Base-by-base conservation (phyloP, 1,139 yeast genomes). In the Kodamaea ohmeri region DNA sequence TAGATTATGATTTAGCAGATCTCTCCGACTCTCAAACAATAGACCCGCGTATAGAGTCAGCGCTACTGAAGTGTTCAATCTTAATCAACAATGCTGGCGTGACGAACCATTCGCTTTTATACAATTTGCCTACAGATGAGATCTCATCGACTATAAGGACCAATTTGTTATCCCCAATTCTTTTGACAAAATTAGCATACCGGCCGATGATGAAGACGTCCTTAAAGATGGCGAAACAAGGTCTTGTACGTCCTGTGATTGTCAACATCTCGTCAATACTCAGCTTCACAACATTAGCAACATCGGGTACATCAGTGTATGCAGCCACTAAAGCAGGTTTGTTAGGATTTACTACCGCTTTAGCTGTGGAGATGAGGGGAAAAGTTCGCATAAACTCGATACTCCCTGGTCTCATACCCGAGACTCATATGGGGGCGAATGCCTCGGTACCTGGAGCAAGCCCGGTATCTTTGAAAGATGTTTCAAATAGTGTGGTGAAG, bases 31-130 rank as follows among this genome's bases (percentile, higher is more conserved):
- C 17, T 9, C 27, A 17, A 3, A 9, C 34, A 3, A 14, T 38
- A 1, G 38, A 40, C 36, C 35, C 36, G 4, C 32, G 42, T 11
- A 35, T 65, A n/a, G 27, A 38, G 6, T 46, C 47, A 7, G 42
- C 51, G 0, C 49, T 66, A 18, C 35, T 53, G 21, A 53, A 49
- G 3, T 53, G 66, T 4, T 68, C 75, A 25, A 71, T 80, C 1
- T 60, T 88, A 22, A 71, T 89, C 22, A 88, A 89, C 52, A 80
- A 92, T 59, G 96, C 96, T 0, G 97, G 97, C 0, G 52, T 83
- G 2, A 70, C 95, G 1, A 92, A 84, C 50, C 67, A 74, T 27
- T 61, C 74, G 0, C 60, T 89, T 14, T 60, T 86, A 6, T 52
- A 76, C 11, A 56, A 69, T 20, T 73, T 82, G 3, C 45, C 71